These are phyloP conservation scores for Jatropha podagrica DNA, from an alignment of 441 rosid genomes.

Conservation along the genomic window DNA sequence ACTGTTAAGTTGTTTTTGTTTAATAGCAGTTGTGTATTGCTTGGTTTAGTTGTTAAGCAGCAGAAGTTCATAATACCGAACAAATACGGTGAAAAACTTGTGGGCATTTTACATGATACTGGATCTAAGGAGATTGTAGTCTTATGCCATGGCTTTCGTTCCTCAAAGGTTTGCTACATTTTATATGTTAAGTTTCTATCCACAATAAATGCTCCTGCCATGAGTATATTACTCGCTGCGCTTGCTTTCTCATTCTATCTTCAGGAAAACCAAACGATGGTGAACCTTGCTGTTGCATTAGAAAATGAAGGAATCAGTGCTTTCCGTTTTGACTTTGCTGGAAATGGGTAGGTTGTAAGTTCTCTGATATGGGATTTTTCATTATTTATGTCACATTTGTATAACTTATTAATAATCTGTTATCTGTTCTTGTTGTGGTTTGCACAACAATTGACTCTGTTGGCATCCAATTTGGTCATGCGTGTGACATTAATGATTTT, in stretches of 20 bases:
- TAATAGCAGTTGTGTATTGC: not conserved
- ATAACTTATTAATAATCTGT: not conserved
- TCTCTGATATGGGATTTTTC: too few relatives aligned
- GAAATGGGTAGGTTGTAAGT: conserved; percentile 64
- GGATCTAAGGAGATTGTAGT: conserved; percentile 65
- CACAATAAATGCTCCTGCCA: not conserved
- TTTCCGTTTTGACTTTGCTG: conserved; percentile 83
- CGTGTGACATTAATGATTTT: not conserved
- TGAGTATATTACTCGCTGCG: not conserved
- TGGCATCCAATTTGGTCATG: not conserved
- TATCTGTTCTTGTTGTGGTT: too few relatives aligned
- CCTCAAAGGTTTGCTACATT: conserved; percentile 53
- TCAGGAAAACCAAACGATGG: conserved; percentile 51
- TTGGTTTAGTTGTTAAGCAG: conserved; percentile 36
- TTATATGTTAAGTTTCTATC: not conserved
- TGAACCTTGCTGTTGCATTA: conserved; percentile 54
- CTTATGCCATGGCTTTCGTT: conserved; percentile 80
- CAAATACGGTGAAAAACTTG: conserved; percentile 69
- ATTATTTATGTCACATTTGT: not conserved
- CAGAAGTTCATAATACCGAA: conserved; percentile 39
- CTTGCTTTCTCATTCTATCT: not conserved
- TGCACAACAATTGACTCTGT: too few relatives aligned
- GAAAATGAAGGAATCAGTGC: conserved; percentile 55
- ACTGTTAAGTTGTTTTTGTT: not conserved
- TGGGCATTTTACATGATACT: conserved; percentile 78